Percentiles rank a stretch among this genome's conserved stretches.
Evolutionary conservation across 2,329 filamentous ascomycete genomes (phyloP).

Genomic region (Blastomyces parvus): DNA sequence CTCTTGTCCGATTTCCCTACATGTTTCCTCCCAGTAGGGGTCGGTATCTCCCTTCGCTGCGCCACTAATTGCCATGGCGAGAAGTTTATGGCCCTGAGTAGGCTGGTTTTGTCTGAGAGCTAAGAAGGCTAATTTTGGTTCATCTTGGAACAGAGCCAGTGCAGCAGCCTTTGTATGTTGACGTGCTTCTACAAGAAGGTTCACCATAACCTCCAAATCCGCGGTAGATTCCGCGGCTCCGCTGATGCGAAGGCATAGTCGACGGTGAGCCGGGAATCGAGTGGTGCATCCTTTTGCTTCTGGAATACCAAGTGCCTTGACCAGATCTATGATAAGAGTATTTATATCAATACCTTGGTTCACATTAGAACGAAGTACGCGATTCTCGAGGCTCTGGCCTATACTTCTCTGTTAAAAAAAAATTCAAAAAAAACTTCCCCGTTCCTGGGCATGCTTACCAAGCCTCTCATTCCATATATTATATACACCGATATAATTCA

Average conservation of each 20-base stretch:
- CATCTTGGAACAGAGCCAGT: slow-evolving; percentile 51
- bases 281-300: slow-evolving; percentile 44
- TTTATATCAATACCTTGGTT: slow-evolving; percentile 22
- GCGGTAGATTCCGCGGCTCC: slow-evolving; percentile 48
- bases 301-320: slow-evolving; percentile 42
- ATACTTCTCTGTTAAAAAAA: slow-evolving; percentile 11
- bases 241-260: slow-evolving; percentile 51
- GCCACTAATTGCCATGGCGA: slow-evolving; percentile 44
- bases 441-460: slow-evolving; percentile 26
- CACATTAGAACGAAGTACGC: slow-evolving; percentile 22
- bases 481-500: slow-evolving; percentile 52
- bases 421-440: neutral
- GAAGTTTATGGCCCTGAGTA: slow-evolving; percentile 46
- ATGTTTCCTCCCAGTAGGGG: slow-evolving; percentile 52
- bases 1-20: slow-evolving; percentile 53
- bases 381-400: slow-evolving; percentile 28
- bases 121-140: slow-evolving; percentile 49
- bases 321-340: slow-evolving; percentile 43
- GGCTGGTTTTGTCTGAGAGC: slow-evolving; percentile 47
- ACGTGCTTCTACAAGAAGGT: slow-evolving; percentile 43
- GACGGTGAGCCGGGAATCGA: slow-evolving; percentile 46
- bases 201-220: slow-evolving; percentile 41
- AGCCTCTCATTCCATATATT: slow-evolving; percentile 51
- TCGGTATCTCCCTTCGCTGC: slow-evolving; percentile 40
- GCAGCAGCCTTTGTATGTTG: slow-evolving; percentile 55